Evolutionary conservation across 805 yeast genomes (phyloP).

Genomic region (Candida ficus): DNA sequence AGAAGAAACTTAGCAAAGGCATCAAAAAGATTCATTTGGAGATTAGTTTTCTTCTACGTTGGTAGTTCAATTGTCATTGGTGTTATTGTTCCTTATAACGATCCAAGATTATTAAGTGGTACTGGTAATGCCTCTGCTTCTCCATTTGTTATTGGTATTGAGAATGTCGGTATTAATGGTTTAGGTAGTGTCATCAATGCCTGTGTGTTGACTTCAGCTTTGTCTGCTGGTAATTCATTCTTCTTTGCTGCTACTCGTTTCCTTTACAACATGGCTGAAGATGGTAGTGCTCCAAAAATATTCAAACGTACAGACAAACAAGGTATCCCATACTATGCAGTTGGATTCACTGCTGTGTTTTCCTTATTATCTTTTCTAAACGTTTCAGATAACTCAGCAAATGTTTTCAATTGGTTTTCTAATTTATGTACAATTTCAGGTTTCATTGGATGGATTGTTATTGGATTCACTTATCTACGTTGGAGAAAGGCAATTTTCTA

Average conservation of each 20-base stretch:
- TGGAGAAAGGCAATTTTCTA: conserved; percentile 60
- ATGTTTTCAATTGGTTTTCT: conserved; percentile 64
- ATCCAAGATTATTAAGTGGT: conserved; percentile 42
- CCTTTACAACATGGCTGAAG: conserved; percentile 62
- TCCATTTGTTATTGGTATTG: conserved; percentile 81
- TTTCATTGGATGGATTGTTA: conserved; percentile 68
- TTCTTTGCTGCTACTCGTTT: conserved; percentile 74
- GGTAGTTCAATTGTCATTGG: conserved; percentile 67
- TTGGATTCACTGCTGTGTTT: conserved; percentile 34
- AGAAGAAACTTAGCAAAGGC: conserved; percentile 60
- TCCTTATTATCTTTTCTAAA: conserved; percentile 66
- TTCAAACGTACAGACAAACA: conserved; percentile 56
- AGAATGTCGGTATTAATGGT: conserved; percentile 56
- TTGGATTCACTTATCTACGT: conserved; percentile 59
- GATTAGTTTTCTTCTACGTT: conserved; percentile 55
- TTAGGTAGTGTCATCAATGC: conserved; percentile 76
- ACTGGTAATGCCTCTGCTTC: conserved; percentile 63
- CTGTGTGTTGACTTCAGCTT: conserved; percentile 69
- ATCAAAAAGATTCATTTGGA: conserved; percentile 46
- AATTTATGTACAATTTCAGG: conserved; percentile 77
- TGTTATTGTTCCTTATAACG: conserved; percentile 57
- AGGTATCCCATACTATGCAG: conserved; percentile 70
- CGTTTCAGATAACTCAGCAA: conserved; percentile 51
- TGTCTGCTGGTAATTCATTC: conserved; percentile 80
- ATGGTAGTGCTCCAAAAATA: conserved; percentile 71